Conservation (phyloP, 768 basidiomycete species). For the Tylopilus vinaceipallidus region DNA sequence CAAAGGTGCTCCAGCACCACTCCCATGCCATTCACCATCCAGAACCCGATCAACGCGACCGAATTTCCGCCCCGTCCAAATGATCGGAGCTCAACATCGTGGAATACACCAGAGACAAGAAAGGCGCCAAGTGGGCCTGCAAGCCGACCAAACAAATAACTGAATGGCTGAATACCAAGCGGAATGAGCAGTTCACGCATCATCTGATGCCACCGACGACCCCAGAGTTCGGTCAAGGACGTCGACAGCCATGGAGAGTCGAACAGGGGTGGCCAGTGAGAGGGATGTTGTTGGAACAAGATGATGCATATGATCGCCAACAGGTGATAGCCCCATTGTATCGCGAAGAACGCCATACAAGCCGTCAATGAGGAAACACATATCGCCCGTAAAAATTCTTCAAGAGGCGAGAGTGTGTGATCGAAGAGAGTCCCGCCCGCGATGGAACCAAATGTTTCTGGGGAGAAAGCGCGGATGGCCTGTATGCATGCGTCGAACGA, state of each 20-base stretch:
- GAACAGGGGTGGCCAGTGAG: conserved; percentile 65
- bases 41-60: conserved; percentile 44
- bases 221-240: conserved; percentile 63
- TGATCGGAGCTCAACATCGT: conserved; percentile 54
- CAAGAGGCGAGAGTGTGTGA: conserved; percentile 30
- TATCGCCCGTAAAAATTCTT: conserved; percentile 37
- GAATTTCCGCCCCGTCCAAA: conserved; percentile 49
- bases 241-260: conserved; percentile 53
- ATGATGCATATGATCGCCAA: conserved; percentile 43
- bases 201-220: conserved; percentile 62
- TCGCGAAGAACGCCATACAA: conserved; percentile 42
- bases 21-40: conserved; percentile 56
- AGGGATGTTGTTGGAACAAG: conserved; percentile 45
- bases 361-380: conserved; percentile 43
- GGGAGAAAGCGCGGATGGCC: conserved; percentile 31
- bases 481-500: conserved; percentile 17
- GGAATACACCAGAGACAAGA: conserved; percentile 54
- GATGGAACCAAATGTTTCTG: conserved; percentile 36
- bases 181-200: conserved; percentile 56
- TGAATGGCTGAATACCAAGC: conserved; percentile 46
- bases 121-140: conserved; percentile 59
- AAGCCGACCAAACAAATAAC: conserved; percentile 43
- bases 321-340: conserved; percentile 43
- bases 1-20: conserved; percentile 48
- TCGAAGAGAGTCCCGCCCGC: conserved; percentile 37